Base-by-base conservation (phyloP, 495 filamentous ascomycete species). In the Talaromyces adpressus region DNA sequence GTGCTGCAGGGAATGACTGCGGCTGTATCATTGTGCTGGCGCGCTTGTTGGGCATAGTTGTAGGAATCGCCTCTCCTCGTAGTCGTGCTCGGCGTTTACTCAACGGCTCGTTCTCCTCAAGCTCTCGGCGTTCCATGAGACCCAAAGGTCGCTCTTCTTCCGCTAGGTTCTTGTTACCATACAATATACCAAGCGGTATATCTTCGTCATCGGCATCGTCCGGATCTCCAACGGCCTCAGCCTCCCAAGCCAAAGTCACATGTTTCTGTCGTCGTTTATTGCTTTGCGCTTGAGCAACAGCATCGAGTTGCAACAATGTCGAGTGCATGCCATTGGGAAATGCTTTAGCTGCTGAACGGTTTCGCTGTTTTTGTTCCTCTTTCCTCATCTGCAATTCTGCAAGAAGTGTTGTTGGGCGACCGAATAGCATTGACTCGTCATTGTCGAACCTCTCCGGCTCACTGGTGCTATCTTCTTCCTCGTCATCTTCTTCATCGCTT, bases 371-470 rank as follows among this genome's bases (percentile, higher is more conserved):
- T 67, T 91, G 85, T 65, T 93, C 89, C 41, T 87, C 85, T 70
- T 98, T 98, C 29, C 94, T 86, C 56, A 94, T 77, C 72, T 97
- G 90, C 18, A 98, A 79, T 70, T 98, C 94, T 2, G 95, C 95
- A 22, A 98, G 83, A 0, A 98, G 82, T 1, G 94, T 98, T 3
- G 90, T 96, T 4, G 94, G 94, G 20, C 85, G 82, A 0, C 89
- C 91, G 49, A 85, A 77, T 61, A 82, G 91, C 0, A 76, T 64
- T 39, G 68, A 70, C 29, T 80, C 81, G 20, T 69, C 69, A 18
- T 72, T 69, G 8, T 81, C 82, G 6, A 72, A 69, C 32, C 80
- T 77, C 9, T 74, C 75, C 3, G 77, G 72, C 20, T 75, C 75
- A 49, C 45, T 49, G n/a, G 7, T 18, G 11, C 45, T 4, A 18